These are phyloP conservation scores for Geotrichum europaeum DNA, from an alignment of 1,139 yeast species.

Conservation along the genomic window DNA sequence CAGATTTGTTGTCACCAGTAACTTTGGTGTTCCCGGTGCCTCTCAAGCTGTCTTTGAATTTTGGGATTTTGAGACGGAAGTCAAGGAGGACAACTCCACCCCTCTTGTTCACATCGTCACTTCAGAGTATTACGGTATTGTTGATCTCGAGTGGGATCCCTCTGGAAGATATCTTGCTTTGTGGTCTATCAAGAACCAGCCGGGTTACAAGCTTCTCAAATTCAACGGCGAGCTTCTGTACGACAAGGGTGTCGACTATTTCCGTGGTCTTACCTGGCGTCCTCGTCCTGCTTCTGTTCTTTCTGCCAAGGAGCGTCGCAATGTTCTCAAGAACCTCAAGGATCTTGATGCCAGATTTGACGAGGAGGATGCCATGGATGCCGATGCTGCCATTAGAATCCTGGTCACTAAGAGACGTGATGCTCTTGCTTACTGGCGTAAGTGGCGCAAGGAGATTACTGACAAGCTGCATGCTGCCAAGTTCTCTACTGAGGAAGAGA, in stretches of 20 bases:
- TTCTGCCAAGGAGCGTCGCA: conserved; percentile 74
- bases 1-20: conserved; percentile 74
- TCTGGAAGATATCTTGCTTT: conserved; percentile 82
- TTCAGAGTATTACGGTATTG: conserved; percentile 69
- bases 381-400: conserved; percentile 87
- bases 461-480: conserved; percentile 44
- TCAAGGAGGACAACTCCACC: conserved; percentile 46
- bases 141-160: conserved; percentile 91
- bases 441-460: conserved; percentile 61
- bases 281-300: conserved; percentile 86
- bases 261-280: conserved; percentile 93
- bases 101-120: conserved; percentile 59
- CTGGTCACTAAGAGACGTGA: conserved; percentile 79
- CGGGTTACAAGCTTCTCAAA: conserved; percentile 85
- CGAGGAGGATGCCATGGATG: conserved; percentile 94
- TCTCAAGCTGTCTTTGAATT: conserved; percentile 58
- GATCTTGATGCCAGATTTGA: conserved; percentile 92
- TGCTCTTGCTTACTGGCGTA: conserved; percentile 78
- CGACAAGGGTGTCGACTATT: conserved; percentile 73
- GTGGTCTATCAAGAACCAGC: conserved; percentile 80
- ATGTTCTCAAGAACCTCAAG: conserved; percentile 82
- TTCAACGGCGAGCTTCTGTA: conserved; percentile 71
- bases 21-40: conserved; percentile 53
- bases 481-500: conserved; percentile 31
- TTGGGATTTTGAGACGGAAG: conserved; percentile 63